Conservation (phyloP, 2,329 filamentous ascomycete genomes). For the Fusarium metavorans region DNA sequence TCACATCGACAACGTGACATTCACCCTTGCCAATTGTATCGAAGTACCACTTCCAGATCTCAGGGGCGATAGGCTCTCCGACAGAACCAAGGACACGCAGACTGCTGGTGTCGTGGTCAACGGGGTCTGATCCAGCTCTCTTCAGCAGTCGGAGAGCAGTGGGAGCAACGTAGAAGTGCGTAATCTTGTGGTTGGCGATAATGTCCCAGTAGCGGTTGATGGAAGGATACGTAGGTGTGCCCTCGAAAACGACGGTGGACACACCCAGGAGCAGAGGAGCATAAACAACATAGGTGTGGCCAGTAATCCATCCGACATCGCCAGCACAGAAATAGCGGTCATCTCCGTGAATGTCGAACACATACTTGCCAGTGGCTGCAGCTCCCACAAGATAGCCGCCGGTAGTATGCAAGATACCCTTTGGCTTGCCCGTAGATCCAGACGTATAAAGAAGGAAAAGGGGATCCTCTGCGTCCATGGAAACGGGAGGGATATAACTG, state of each 20-base stretch:
- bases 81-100: slow-evolving; percentile 90
- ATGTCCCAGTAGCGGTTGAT: slow-evolving; percentile 98
- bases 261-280: slow-evolving; percentile 89
- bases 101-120: slow-evolving; percentile 79
- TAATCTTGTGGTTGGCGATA: slow-evolving; percentile 88
- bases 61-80: slow-evolving; percentile 94
- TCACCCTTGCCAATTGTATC: slow-evolving; percentile 90
- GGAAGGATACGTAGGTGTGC: slow-evolving; percentile 91
- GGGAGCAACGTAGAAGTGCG: slow-evolving; percentile 95
- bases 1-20: slow-evolving; percentile 89
- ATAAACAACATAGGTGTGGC: slow-evolving; percentile 96
- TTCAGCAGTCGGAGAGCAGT: slow-evolving; percentile 90
- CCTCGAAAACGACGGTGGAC: slow-evolving; percentile 92
- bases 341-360: slow-evolving; percentile 92
- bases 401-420: slow-evolving; percentile 95
- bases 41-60: slow-evolving; percentile 98
- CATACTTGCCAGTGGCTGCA: slow-evolving; percentile 91
- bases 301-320: slow-evolving; percentile 97
- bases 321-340: slow-evolving; percentile 95
- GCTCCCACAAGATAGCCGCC: slow-evolving; percentile 90
- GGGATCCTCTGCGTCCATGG: slow-evolving; percentile 89
- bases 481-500: slow-evolving; percentile 84
- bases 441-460: slow-evolving; percentile 96
- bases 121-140: slow-evolving; percentile 88
- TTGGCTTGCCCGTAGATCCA: slow-evolving; percentile 94